These are phyloP conservation scores for Sutorius eximius DNA, from an alignment of 1,284 basidiomycete genomes.

Conservation along the genomic window DNA sequence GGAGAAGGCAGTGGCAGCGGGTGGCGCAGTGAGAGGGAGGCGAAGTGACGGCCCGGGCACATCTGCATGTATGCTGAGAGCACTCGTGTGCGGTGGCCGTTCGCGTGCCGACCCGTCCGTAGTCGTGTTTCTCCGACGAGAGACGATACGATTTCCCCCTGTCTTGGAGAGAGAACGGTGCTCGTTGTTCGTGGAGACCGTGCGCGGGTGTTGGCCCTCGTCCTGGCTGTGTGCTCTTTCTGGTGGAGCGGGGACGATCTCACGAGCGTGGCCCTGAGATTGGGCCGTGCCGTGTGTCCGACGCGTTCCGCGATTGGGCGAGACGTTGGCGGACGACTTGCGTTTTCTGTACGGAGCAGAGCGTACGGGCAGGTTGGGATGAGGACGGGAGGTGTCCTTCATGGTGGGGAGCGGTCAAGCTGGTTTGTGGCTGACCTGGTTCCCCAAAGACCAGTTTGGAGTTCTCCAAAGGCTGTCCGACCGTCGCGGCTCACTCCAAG, in stretches of 20 bases:
- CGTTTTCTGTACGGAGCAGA: slow-evolving; percentile 23
- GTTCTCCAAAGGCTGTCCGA: slow-evolving; percentile 9
- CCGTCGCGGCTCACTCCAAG: slow-evolving; percentile 9
- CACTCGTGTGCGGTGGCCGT: slow-evolving; percentile 1
- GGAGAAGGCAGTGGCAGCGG: background rate
- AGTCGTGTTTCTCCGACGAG: slow-evolving; percentile 2
- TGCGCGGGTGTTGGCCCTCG: background rate
- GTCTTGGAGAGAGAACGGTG: slow-evolving; percentile 1
- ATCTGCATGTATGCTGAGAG: slow-evolving; percentile 9
- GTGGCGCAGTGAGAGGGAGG: slow-evolving; percentile 13
- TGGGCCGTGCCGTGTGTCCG: slow-evolving; percentile 14
- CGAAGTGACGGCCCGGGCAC: slow-evolving; percentile 16
- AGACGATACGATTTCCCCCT: slow-evolving; percentile 7
- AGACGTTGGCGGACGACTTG: slow-evolving; percentile 1
- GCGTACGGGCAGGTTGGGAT: slow-evolving; percentile 11
- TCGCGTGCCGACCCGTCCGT: slow-evolving; percentile 4
- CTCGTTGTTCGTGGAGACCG: background rate
- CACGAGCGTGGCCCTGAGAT: background rate
- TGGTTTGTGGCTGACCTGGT: slow-evolving; percentile 18
- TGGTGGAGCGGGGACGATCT: background rate
- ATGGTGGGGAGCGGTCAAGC: slow-evolving; percentile 18
- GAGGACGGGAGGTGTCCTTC: slow-evolving; percentile 28
- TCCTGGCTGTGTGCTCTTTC: slow-evolving; percentile 6
- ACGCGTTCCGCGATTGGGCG: slow-evolving; percentile 14
- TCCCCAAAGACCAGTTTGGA: slow-evolving; percentile 11